A percentile compares a stretch with the other conserved stretches of the same genome.
phyloP scores from a whole-genome alignment of 148 eudicot genomes.

The Persicaria maculosa region DNA sequence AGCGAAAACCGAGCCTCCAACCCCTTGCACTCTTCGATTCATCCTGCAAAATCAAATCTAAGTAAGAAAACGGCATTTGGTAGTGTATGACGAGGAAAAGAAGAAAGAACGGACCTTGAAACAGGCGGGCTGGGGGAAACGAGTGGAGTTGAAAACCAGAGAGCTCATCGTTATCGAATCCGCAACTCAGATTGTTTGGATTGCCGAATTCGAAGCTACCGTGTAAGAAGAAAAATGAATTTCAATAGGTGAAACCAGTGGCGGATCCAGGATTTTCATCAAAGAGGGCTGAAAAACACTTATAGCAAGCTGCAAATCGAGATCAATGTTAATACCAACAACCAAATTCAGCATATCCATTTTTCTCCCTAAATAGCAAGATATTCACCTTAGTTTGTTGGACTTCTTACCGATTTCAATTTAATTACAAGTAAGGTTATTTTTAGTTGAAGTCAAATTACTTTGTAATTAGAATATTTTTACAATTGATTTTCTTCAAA shows the following conservation, averaged over 20 bases:
- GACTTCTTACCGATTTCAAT: too few species aligned
- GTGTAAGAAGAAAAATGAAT: not conserved
- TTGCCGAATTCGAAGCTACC: not conserved
- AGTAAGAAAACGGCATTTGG: not conserved
- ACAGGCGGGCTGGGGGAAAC: constrained; percentile 19
- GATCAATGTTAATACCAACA: too few species aligned
- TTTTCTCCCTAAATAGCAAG: too few species aligned
- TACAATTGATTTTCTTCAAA: too few species aligned
- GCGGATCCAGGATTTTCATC: too few species aligned
- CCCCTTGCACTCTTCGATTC: constrained; percentile 19
- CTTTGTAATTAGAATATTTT: too few species aligned
- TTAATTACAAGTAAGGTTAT: too few species aligned
- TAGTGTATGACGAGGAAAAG: not conserved
- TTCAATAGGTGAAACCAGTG: not conserved
- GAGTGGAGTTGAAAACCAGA: constrained; percentile 23
- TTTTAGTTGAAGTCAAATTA: too few species aligned
- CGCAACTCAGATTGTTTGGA: not conserved
- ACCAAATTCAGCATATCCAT: too few species aligned
- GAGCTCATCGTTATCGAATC: constrained; percentile 29
- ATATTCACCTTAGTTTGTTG: too few species aligned
- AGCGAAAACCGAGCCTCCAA: constrained; percentile 22
- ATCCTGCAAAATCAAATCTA: constrained; percentile 29
- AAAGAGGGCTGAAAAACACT: too few species aligned
- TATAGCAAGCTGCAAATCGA: too few species aligned
- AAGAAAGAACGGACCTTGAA: constrained; percentile 23